Evolutionary conservation across 2,329 filamentous ascomycete genomes (phyloP), one percentile per base, ranked within the genome.

Genomic region (Ceratocystiopsis minuta): DNA sequence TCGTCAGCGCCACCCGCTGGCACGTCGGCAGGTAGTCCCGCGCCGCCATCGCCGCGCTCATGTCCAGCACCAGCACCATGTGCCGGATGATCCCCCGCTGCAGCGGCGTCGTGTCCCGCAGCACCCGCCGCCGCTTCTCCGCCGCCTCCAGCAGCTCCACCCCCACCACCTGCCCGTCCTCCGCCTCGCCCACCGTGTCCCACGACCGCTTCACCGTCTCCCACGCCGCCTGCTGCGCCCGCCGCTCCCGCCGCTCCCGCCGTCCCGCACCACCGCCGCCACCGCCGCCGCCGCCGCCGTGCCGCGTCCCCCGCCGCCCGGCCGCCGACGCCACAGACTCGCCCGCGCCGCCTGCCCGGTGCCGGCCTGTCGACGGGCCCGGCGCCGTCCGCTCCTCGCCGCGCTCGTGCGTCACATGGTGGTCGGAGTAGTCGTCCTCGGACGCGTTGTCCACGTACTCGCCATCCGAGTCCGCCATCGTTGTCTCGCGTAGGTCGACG

Each of bases 11-110:
- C 31, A 95, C 71, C 34, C 86, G 71, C 59, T 88, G 87, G 46
- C 88, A 75, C 36, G 78, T 94, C 6, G 90, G 90, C 20, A 90
- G 75, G 50, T 96, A 69, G 56, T 98, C 90, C 60, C 96, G 96
- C 60, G 96, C 87, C 6, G 75, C 62, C 90, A 98, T 98, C 40
- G 88, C 84, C 49, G 83, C 80, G 17, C 84, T 93, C 60, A 96
- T 79, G 59, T 98, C 90, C 32, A 98, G 64, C 34, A 96, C 78
- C 17, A 98, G 68, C 43, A 96, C 77, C 39, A 96, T 64, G 60
- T 98, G 88, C n/a, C 90, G 79, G 60, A 98, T 98, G 53, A 98
- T 98, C 47, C 90, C 90, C 52, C 90, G 75, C 61, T 98, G 90
- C 42, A 98, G 67, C 13, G 90, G 90, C 38, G 88, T 96, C 24